These are phyloP conservation scores for Gossypium thurberi DNA, from an alignment of 345 rosid genomes.

Conservation along the genomic window DNA sequence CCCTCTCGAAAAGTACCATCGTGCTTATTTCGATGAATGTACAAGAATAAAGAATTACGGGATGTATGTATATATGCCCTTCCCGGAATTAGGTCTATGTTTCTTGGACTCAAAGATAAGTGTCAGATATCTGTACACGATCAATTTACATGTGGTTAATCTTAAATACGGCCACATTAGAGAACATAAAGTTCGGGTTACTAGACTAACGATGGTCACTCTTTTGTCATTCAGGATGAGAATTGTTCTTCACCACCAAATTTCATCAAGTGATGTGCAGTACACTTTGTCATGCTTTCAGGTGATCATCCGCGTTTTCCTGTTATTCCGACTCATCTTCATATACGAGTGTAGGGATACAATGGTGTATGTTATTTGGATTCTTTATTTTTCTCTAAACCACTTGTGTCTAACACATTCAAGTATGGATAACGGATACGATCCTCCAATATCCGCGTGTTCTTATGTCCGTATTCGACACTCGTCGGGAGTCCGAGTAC, in stretches of 20 bases:
- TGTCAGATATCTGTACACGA: too few species aligned
- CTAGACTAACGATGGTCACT: background rate
- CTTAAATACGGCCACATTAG: background rate
- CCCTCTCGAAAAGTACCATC: background rate
- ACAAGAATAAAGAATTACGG: background rate
- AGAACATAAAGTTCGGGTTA: background rate
- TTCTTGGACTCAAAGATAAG: too few species aligned
- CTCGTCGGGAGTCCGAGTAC: background rate
- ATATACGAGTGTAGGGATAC: background rate
- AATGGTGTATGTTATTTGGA: background rate
- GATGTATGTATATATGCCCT: background rate
- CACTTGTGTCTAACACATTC: too few species aligned
- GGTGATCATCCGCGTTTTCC: constrained; percentile 30
- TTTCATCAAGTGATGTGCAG: constrained; percentile 68
- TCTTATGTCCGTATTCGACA: background rate
- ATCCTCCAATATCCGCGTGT: background rate
- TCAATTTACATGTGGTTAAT: too few species aligned
- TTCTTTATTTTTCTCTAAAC: too few species aligned
- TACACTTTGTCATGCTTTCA: constrained; percentile 56
- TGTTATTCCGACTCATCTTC: background rate
- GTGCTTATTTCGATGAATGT: background rate
- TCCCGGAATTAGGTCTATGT: too few species aligned
- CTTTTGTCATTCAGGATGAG: constrained; percentile 45
- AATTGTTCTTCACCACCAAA: constrained; percentile 80
- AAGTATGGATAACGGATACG: background rate